Evolutionary conservation across 2,329 filamentous ascomycete genomes (phyloP), one percentile per base, ranked within the genome.

Genomic region (Curvularia eragrostidis): DNA sequence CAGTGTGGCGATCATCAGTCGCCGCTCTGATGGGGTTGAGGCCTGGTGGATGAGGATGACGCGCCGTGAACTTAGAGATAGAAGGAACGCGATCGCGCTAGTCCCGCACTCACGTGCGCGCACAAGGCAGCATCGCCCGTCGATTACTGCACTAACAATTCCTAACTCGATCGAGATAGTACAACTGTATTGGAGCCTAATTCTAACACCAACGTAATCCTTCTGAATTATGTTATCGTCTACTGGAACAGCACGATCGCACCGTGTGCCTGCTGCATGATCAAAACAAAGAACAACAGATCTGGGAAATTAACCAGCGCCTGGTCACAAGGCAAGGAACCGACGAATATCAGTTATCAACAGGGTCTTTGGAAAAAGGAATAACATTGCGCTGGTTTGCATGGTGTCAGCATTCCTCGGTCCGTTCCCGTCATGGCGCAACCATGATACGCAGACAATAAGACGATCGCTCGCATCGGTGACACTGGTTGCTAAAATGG

Each of bases 11-110:
- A 46, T 64, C 73, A 75, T 75, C 49, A 57, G 61, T 59, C 60
- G 59, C 51, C 48, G 58, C 60, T 62, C 59, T 59, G 60, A 56
- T 66, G 62, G 65, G 58, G 62, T 68, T 52, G 65, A 66, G 41
- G 64, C 62, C 52, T 62, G 59, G 65, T 69, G 67, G 68, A 64
- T 66, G 58, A 65, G 58, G 26, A 67, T 71, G 69, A 75, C 71
- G 72, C 71, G 73, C 62, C 28, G 26, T 19, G 43, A n/a, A 43
- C 41, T 43, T n/a, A n/a, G 54, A 52, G 53, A 56, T 50, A 56
- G 63, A 60, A 69, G 59, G 59, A 46, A 69, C 68, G 68, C 63
- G 64, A 41, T 56, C 57, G 39, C 53, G 53, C 60, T 60, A 59
- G 58, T 61, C 64, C 62, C 48, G 61, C 52, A 50, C 24, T 56